These are phyloP conservation scores for Penicillium salamii DNA, from an alignment of 495 filamentous ascomycete species.

Conservation along the genomic window DNA sequence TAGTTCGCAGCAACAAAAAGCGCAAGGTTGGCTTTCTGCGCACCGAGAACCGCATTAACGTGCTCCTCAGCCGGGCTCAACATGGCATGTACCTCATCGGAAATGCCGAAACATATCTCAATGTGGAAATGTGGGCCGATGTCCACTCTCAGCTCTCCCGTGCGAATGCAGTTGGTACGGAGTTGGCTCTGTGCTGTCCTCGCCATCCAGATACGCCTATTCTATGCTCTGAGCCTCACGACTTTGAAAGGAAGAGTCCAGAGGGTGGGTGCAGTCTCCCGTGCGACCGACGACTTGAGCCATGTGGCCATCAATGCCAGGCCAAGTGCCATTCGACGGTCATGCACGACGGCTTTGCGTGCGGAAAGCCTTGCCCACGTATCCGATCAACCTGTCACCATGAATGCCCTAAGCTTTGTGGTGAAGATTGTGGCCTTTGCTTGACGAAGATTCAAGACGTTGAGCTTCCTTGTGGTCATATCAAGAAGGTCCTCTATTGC, in stretches of 20 bases:
- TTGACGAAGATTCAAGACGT: slow-evolving; percentile 3
- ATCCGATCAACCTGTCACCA: slow-evolving; percentile 6
- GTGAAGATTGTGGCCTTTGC: slow-evolving; percentile 7
- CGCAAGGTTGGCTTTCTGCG: slow-evolving; percentile 65
- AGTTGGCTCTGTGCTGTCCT: slow-evolving; percentile 59
- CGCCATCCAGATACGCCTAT: slow-evolving; percentile 59
- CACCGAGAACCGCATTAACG: slow-evolving; percentile 74
- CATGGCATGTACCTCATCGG: slow-evolving; percentile 82
- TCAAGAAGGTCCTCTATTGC: neutral
- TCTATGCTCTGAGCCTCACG: slow-evolving; percentile 50
- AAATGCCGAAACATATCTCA: slow-evolving; percentile 52
- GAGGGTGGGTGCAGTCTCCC: slow-evolving; percentile 10
- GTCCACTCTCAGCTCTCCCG: slow-evolving; percentile 52
- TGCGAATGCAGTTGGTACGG: slow-evolving; percentile 49
- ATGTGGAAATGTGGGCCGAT: slow-evolving; percentile 64
- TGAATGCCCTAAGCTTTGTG: slow-evolving; percentile 9
- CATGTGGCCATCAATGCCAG: slow-evolving; percentile 14
- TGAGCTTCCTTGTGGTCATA: slow-evolving; percentile 8
- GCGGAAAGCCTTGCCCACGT: slow-evolving; percentile 11
- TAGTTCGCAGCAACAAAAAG: slow-evolving; percentile 67
- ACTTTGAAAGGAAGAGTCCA: slow-evolving; percentile 46
- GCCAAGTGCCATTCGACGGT: slow-evolving; percentile 10
- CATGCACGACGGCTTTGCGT: slow-evolving; percentile 9
- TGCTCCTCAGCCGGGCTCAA: slow-evolving; percentile 64
- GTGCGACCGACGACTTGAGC: slow-evolving; percentile 11